Percentiles rank a stretch among this genome's conserved stretches.
Evolutionary conservation across 2,329 filamentous ascomycete genomes (phyloP).

Genomic region (Aspergillus nomiae): DNA sequence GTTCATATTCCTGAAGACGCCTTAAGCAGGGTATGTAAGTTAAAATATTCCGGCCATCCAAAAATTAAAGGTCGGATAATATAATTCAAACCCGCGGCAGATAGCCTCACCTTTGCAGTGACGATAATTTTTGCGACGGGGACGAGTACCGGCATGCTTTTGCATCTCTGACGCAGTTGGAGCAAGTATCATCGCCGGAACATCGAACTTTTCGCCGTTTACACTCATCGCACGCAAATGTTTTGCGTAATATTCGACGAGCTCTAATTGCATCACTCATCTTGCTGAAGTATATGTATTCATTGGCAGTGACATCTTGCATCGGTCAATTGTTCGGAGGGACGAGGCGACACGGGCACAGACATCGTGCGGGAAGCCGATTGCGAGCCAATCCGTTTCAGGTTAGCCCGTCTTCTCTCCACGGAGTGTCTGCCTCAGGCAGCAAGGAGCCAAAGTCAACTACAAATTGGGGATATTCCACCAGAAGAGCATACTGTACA

Average conservation of each 20-base stretch:
- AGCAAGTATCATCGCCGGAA: constrained; percentile 21
- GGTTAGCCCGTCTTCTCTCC: background rate
- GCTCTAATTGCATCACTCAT: background rate
- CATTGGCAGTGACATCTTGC: background rate
- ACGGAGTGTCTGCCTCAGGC: background rate
- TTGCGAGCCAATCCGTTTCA: background rate
- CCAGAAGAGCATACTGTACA: too few relatives aligned
- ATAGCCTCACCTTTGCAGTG: constrained; percentile 15
- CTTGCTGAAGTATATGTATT: background rate
- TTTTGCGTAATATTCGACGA: constrained; percentile 19
- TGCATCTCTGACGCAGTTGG: constrained; percentile 19
- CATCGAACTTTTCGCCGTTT: constrained; percentile 23
- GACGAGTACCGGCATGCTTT: constrained; percentile 22
- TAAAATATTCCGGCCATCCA: background rate
- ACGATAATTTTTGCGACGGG: constrained; percentile 18
- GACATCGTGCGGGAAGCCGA: background rate
- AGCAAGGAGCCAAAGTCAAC: background rate
- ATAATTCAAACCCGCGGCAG: background rate
- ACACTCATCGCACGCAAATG: constrained; percentile 23
- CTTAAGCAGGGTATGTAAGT: background rate
- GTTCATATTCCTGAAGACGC: constrained; percentile 19
- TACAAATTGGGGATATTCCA: too few relatives aligned
- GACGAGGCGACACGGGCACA: background rate
- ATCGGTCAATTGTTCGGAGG: background rate
- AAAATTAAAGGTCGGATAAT: background rate